phyloP scores from a whole-genome alignment of 2,329 filamentous ascomycete species.

The Dryadomyces quercus-mongolicae region DNA sequence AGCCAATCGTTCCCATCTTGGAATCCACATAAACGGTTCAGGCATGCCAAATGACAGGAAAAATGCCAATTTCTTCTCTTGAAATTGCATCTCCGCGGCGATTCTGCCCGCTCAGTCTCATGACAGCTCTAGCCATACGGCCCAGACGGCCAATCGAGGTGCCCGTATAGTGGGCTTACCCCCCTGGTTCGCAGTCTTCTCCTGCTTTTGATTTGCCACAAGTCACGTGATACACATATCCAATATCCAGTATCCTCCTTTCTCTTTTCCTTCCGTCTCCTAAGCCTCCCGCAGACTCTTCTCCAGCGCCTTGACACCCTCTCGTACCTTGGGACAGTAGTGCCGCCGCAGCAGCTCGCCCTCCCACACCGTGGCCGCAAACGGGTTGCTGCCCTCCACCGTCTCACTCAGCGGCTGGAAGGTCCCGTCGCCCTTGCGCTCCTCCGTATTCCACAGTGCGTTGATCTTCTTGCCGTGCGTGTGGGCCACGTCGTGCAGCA shows the following conservation, averaged over 20 bases:
- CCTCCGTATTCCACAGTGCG: constrained; percentile 89
- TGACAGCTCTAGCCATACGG: background rate
- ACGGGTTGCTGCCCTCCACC: constrained; percentile 81
- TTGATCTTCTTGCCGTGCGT: constrained; percentile 72
- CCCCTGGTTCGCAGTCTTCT: background rate
- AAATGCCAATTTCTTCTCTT: background rate
- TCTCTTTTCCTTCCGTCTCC: background rate
- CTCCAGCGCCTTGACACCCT: constrained; percentile 58
- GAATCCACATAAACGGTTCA: too few relatives aligned
- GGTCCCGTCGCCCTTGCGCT: constrained; percentile 79
- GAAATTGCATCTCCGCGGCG: constrained; percentile 8
- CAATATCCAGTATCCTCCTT: background rate
- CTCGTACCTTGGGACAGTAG: constrained; percentile 76
- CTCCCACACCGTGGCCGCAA: constrained; percentile 85
- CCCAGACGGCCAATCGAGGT: background rate
- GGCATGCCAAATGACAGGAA: too few relatives aligned
- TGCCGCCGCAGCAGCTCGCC: constrained; percentile 76
- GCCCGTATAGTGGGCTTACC: background rate
- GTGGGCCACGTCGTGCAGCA: constrained; percentile 68
- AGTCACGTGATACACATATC: background rate
- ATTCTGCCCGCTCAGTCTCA: constrained; percentile 4
- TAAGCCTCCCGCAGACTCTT: constrained; percentile 38
- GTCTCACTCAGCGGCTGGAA: constrained; percentile 64
- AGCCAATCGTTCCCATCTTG: too few relatives aligned
- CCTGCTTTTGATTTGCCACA: background rate